Evolutionary conservation across 192 early-diverging fungal genomes (phyloP).

Genomic region (Podila epicladia): DNA sequence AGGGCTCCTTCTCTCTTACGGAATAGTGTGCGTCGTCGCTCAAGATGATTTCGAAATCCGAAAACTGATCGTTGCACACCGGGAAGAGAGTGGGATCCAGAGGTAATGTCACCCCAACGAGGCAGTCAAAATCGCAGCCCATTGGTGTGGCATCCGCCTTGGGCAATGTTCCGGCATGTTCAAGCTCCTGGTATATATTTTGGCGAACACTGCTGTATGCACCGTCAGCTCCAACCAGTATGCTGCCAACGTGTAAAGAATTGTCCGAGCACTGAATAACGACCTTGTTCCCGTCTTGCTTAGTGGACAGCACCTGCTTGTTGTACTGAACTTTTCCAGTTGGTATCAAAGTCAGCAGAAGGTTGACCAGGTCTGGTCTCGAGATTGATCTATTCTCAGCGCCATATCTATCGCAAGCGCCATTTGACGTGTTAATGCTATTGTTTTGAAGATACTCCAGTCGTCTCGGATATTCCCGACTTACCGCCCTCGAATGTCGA

Average conservation of each 20-base stretch:
- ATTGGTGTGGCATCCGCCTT: neutral
- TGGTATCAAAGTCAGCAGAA: slow-evolving; percentile 14
- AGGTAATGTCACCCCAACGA: slow-evolving; percentile 11
- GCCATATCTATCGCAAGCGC: slow-evolving; percentile 7
- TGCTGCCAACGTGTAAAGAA: slow-evolving; percentile 7
- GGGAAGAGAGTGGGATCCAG: neutral
- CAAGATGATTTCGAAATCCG: neutral
- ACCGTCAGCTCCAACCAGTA: slow-evolving; percentile 32
- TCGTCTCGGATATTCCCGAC: neutral
- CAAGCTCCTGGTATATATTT: slow-evolving; percentile 17
- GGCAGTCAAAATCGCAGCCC: slow-evolving; percentile 10
- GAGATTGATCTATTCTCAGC: slow-evolving; percentile 8
- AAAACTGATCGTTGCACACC: neutral
- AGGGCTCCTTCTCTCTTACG: neutral
- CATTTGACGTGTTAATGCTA: too few species aligned
- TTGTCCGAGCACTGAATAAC: slow-evolving; percentile 17
- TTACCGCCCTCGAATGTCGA: slow-evolving; percentile 1
- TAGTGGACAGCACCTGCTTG: slow-evolving; percentile 18
- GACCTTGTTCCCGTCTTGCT: slow-evolving; percentile 19
- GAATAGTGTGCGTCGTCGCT: neutral
- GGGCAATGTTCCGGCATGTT: neutral
- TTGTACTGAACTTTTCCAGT: slow-evolving; percentile 12
- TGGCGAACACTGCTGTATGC: slow-evolving; percentile 32
- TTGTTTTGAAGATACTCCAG: too few species aligned
- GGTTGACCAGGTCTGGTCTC: slow-evolving; percentile 8